Conservation (phyloP, 257 asterid genomes). For the Nyctanthes arbortristis region DNA sequence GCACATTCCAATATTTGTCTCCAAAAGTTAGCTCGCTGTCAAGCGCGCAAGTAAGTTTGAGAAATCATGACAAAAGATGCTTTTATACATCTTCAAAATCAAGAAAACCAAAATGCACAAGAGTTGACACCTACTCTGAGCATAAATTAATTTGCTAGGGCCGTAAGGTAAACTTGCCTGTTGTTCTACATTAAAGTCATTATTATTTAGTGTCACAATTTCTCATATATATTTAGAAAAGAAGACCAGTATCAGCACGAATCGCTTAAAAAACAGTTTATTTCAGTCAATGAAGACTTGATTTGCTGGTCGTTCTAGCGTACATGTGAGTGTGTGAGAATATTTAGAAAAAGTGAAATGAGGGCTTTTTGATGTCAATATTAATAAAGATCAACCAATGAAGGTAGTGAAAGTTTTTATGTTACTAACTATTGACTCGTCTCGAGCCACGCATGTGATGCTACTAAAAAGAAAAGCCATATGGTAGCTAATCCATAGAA, state of each 20-base stretch:
- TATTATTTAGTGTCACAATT: too few relatives aligned
- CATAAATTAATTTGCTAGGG: too few relatives aligned
- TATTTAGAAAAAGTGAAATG: background rate
- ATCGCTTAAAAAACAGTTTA: too few relatives aligned
- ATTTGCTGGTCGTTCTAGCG: background rate
- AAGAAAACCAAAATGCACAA: too few relatives aligned
- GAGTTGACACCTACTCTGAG: background rate
- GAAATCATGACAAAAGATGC: background rate
- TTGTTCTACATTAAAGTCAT: too few relatives aligned
- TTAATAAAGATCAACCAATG: background rate
- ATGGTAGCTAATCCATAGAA: constrained; percentile 25
- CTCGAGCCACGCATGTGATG: constrained; percentile 50
- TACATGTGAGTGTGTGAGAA: background rate
- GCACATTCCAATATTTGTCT: background rate
- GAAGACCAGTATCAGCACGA: background rate
- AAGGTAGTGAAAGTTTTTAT: constrained; percentile 8
- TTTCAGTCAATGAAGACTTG: background rate
- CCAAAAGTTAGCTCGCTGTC: too few relatives aligned
- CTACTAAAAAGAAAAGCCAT: constrained; percentile 14
- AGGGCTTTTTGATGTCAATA: background rate
- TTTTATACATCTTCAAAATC: background rate
- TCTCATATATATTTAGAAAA: too few relatives aligned
- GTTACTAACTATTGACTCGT: constrained; percentile 13
- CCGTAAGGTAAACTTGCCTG: too few relatives aligned
- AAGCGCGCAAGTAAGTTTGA: background rate